A percentile compares a stretch with the other conserved stretches of the same genome.
Evolutionary conservation across 768 basidiomycete species (phyloP).

Genomic region (Trichaptum fuscoviolaceum): DNA sequence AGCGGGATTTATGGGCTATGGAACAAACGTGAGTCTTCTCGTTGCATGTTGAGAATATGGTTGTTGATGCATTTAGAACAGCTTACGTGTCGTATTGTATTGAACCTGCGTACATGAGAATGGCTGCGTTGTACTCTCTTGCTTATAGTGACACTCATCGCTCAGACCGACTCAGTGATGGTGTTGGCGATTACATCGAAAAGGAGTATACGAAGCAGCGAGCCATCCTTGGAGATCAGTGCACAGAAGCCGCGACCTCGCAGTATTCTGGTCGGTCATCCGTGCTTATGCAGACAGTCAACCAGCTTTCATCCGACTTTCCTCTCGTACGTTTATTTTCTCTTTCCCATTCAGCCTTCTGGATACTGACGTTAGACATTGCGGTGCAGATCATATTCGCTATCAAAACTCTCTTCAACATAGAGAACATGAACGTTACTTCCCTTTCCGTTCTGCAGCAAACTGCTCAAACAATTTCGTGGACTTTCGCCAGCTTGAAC

Average conservation of each 20-base stretch:
- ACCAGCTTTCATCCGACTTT: background rate
- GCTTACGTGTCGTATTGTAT: background rate
- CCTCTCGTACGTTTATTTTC: background rate
- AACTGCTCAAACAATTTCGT: slow-evolving; percentile 7
- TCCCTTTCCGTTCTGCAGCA: slow-evolving; percentile 12
- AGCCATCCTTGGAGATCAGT: background rate
- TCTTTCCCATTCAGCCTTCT: background rate
- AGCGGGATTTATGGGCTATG: background rate
- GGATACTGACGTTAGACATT: background rate
- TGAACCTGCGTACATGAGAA: background rate
- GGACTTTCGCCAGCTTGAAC: slow-evolving; percentile 5
- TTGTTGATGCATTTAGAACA: background rate
- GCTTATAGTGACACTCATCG: background rate
- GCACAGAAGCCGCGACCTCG: background rate
- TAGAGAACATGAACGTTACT: slow-evolving; percentile 2
- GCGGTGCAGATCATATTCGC: background rate
- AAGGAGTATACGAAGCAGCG: background rate
- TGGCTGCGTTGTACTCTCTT: background rate
- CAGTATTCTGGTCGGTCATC: background rate
- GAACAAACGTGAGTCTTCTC: background rate
- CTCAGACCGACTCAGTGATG: background rate
- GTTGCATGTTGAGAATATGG: background rate
- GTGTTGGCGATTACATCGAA: slow-evolving; percentile 5
- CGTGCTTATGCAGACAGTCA: background rate
- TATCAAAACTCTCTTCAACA: background rate